Evolutionary conservation across 371 early-diverging fungal genomes (phyloP), one percentile per base, ranked within the genome.

Genomic region (Actinomortierella wolfii): DNA sequence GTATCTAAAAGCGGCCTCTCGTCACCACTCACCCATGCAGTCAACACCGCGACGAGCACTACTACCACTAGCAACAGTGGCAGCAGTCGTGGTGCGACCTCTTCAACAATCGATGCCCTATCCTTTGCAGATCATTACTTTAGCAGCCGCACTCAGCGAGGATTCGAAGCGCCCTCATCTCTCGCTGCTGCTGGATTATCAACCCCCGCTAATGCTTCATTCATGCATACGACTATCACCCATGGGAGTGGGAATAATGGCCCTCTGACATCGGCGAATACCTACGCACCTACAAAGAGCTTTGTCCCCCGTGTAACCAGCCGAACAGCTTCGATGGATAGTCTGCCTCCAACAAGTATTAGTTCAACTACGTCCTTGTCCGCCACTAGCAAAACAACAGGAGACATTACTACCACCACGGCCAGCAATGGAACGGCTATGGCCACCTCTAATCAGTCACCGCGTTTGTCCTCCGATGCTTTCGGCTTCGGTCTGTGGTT

Each of bases 51-150:
- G n/a, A n/a, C n/a, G n/a, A n/a, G n/a, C n/a, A n/a, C n/a, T 62
- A 46, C 42, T 62, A 3, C 41, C 59, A 26, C 59, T 59, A 21
- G 64, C 64, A 1, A 59, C 54, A 24, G 69, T 56, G 18, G 63
- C 64, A 8, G 58, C 69, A 1, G 59, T 44, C 3, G 64, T 66
- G 20, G 57, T 61, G 3, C 28, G 2, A 64, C 60, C 1, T 54
- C 63, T 2, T n/a, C 55, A 21, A 29, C 64, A 0, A 53, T 56
- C 1, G 70, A 69, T 29, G 64, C 70, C 0, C 55, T 59, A 13
- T 56, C 54, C 24, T 69, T 69, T 64, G 70, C 70, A 15, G 70
- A 69, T 20, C 70, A 69, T 20, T 69, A 69, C 26, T 69, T 69
- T 39, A 69, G 68, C 41, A 21, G 45, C 17, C 68, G 70, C 18